phyloP scores from a whole-genome alignment of 2,329 filamentous ascomycete species.

The Pseudohalonectria lignicola region DNA sequence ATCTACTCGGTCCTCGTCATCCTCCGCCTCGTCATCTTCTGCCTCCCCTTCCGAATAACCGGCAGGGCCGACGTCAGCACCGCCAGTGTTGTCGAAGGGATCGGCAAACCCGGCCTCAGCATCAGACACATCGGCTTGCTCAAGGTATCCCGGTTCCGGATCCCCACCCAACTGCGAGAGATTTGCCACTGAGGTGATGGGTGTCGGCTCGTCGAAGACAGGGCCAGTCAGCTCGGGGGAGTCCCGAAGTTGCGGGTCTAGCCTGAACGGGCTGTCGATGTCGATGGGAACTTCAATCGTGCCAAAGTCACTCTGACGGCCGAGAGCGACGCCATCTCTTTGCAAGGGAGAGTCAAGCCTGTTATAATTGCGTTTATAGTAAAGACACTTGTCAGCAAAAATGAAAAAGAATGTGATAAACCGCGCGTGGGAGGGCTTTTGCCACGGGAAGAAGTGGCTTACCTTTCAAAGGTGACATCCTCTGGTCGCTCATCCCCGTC shows the following conservation, averaged over 20 bases:
- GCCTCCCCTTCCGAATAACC: no score
- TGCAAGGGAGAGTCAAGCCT: slow-evolving; percentile 26
- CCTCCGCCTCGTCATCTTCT: no score
- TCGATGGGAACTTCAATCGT: slow-evolving; percentile 34
- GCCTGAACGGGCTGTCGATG: slow-evolving; percentile 40
- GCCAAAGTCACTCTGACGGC: slow-evolving; percentile 38
- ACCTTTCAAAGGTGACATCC: slow-evolving; percentile 32
- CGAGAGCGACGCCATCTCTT: slow-evolving; percentile 22
- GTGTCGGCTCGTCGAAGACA: slow-evolving; percentile 14
- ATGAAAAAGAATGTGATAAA: no score
- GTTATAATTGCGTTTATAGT: not conserved
- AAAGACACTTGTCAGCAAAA: not conserved
- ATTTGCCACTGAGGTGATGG: no score
- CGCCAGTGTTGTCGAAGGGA: no score
- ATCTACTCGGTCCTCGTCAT: not conserved
- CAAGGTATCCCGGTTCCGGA: no score
- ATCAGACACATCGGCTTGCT: no score
- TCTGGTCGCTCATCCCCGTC: slow-evolving; percentile 17
- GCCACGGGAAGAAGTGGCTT: slow-evolving; percentile 9
- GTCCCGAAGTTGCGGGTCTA: slow-evolving; percentile 20
- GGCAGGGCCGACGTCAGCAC: no score
- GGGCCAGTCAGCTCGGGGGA: slow-evolving; percentile 13
- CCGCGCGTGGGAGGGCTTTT: no score
- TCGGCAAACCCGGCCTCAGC: no score
- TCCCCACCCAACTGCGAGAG: no score